Percentiles rank a stretch among this genome's conserved stretches.
Conservation (phyloP, 768 basidiomycete species). For the Pulveroboletus sp. region DNA sequence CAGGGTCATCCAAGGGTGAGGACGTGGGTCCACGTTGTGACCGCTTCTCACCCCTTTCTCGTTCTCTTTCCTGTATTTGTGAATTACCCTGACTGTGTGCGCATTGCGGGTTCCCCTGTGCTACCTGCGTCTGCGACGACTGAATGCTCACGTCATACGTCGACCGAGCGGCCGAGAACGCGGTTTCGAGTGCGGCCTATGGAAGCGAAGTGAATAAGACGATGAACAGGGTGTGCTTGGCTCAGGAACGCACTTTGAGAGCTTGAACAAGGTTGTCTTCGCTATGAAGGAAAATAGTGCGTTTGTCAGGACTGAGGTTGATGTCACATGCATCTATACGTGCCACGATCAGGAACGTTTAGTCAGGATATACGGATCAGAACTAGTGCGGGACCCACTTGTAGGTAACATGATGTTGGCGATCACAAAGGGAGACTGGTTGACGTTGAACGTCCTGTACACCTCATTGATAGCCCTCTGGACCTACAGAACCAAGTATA, state of each 20-base stretch:
- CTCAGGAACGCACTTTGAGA: constrained; percentile 54
- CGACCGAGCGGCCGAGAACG: constrained; percentile 67
- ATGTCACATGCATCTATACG: constrained; percentile 74
- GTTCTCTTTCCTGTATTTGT: neutral
- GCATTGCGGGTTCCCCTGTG: constrained; percentile 2
- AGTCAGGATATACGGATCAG: neutral
- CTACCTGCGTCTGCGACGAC: constrained; percentile 15
- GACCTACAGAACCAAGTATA: constrained; percentile 40
- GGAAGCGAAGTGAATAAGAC: neutral
- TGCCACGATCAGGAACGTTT: neutral
- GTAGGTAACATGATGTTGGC: constrained; percentile 82
- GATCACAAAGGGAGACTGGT: constrained; percentile 76
- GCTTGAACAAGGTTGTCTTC: constrained; percentile 75
- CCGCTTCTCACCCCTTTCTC: constrained; percentile 2
- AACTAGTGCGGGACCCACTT: constrained; percentile 39
- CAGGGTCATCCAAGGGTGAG: neutral
- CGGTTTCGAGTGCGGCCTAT: constrained; percentile 61
- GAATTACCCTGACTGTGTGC: neutral
- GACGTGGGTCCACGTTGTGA: neutral
- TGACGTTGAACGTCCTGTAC: constrained; percentile 74
- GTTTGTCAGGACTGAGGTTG: constrained; percentile 94
- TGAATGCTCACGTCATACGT: constrained; percentile 54
- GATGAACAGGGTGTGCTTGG: too few species aligned
- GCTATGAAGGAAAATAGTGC: constrained; percentile 89
- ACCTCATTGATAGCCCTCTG: constrained; percentile 91